These are phyloP conservation scores for Ophiocytium majus DNA, from an alignment of 352 stramenopile genomes.

Conservation along the genomic window DNA sequence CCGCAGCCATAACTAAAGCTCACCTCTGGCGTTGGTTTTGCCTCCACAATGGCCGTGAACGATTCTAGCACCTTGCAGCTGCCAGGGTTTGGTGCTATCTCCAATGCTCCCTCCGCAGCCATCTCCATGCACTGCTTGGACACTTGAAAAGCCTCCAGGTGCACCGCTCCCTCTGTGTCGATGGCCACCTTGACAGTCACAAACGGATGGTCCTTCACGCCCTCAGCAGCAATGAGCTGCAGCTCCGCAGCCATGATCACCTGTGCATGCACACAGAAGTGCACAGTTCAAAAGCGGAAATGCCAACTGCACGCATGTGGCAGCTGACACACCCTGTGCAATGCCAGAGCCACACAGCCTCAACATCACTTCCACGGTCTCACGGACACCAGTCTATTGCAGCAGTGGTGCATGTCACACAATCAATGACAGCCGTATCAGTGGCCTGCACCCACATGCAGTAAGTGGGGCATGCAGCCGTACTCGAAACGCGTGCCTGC, in stretches of 20 bases:
- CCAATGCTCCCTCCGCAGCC: constrained; percentile 79
- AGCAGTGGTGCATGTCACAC: too few relatives aligned
- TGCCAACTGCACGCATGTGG: too few relatives aligned
- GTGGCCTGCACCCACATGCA: too few relatives aligned
- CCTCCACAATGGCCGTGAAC: constrained; percentile 95
- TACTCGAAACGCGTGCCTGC: too few relatives aligned
- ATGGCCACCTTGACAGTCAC: constrained; percentile 86
- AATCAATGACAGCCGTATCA: too few relatives aligned
- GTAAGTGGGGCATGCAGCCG: too few relatives aligned
- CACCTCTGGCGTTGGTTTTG: constrained; percentile 75
- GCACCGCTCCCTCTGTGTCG: constrained; percentile 84
- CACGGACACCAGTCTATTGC: too few relatives aligned
- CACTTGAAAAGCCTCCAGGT: constrained; percentile 94
- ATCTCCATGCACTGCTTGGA: constrained; percentile 96
- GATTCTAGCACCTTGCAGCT: constrained; percentile 86
- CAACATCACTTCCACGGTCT: too few relatives aligned
- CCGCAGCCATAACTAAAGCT: constrained; percentile 1
- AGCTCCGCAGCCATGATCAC: constrained; percentile 89
- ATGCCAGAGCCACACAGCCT: too few relatives aligned
- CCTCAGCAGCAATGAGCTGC: constrained; percentile 85
- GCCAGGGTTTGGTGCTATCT: constrained; percentile 70
- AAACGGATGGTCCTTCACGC: constrained; percentile 87
- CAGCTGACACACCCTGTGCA: too few relatives aligned
- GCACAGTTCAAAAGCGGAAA: too few relatives aligned
- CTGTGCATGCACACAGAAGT: constrained; percentile 54